These are phyloP conservation scores for Leccinum obscurum DNA, from an alignment of 768 basidiomycete genomes.

Conservation along the genomic window DNA sequence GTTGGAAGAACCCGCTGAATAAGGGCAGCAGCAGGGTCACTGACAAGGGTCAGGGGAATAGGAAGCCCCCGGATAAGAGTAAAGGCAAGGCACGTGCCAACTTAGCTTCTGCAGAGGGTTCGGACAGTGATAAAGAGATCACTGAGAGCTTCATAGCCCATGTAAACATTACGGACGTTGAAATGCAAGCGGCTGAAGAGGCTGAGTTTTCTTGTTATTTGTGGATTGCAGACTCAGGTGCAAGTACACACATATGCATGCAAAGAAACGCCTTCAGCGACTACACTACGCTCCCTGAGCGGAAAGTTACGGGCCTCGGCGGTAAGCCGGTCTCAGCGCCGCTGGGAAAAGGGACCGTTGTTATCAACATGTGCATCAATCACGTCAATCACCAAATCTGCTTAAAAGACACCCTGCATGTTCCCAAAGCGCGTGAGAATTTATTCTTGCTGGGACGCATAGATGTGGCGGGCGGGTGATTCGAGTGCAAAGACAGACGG, in stretches of 20 bases:
- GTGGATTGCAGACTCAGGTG: conserved; percentile 8
- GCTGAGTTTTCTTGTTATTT: not conserved
- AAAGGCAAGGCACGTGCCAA: not conserved
- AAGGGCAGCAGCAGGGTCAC: not conserved
- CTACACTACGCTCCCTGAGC: not conserved
- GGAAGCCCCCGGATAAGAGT: not conserved
- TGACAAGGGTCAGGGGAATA: not conserved
- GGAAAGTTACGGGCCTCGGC: not conserved
- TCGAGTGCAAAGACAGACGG: not conserved
- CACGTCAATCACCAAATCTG: not conserved
- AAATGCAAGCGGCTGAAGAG: not conserved
- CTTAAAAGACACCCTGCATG: not conserved
- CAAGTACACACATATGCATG: conserved; percentile 1
- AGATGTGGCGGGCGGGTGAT: not conserved
- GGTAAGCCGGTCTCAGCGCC: not conserved
- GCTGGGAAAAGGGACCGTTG: not conserved
- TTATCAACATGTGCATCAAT: not conserved
- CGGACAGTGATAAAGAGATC: not conserved
- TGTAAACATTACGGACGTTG: not conserved
- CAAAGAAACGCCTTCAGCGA: not conserved
- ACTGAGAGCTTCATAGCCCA: not conserved
- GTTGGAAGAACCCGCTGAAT: conserved; percentile 4
- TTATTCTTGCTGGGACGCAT: not conserved
- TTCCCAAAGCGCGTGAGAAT: not conserved
- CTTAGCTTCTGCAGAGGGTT: not conserved